Base-by-base conservation (phyloP, 495 filamentous ascomycete genomes). In the Penicillium dipodomyicola region DNA sequence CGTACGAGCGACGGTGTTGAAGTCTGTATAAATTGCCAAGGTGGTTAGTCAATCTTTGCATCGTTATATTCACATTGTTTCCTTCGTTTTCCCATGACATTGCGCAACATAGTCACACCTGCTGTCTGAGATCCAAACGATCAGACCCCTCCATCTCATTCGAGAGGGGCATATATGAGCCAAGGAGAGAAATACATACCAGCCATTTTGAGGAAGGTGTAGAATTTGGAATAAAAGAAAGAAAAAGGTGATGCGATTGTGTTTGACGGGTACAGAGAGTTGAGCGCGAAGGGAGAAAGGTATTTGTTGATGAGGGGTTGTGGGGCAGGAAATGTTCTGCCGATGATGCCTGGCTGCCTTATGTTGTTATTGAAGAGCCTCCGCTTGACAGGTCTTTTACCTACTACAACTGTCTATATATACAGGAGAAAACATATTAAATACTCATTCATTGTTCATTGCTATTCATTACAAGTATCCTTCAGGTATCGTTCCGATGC, bases 1-100 rank as follows among this genome's bases (percentile, higher is more conserved):
- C 83, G 65, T 76, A 87, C 84, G 71, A 61, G 82, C 83, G 61
- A 87, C 73, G 33, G 33, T 57, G 37, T 53, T 54, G 71, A 82
- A 86, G 71, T 83, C 82, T 84, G 57, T 17, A 60, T 7, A 15
- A 30, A 5, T 27, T 53, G 1, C 39, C 8, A 27, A 43, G 48
- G 46, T 7, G 39, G 60, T 72, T 66, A 71, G 70, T 56, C 14
- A 39, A 45, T 14, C 9, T 55, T 14, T 23, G n/a, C 22, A 27
- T 57, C 35, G 35, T 41, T 37, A 35, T 47, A 4, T 23, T 56
- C 15, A 6, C 9, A 12, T 44, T 49, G 42, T 23, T 58, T 47
- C 19, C 15, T 44, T 2, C 27, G 20, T 27, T 3, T 3, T n/a
- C 4, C 30, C 40, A 22, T 39, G 4, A 23, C 20, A 41, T 23